phyloP scores from a whole-genome alignment of 345 rosid genomes.

The Euphorbia lathyris region DNA sequence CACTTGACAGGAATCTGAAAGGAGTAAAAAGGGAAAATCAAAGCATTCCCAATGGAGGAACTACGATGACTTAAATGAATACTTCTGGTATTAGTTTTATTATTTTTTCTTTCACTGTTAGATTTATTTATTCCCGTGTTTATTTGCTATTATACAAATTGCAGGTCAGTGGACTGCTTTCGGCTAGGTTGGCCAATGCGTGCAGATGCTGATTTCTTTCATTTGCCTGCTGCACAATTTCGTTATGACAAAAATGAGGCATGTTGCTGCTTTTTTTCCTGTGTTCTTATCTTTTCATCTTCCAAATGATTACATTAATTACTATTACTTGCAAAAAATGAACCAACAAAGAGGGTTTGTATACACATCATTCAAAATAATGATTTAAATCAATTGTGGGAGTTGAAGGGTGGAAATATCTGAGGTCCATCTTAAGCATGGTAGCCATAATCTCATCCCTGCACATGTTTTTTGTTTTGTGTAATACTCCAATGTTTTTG shows the following conservation, averaged over 20 bases:
- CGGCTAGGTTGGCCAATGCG: conserved; percentile 99
- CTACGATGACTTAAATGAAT: conserved; percentile 96
- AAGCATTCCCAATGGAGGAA: conserved; percentile 99
- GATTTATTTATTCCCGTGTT: neutral
- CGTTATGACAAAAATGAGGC: conserved; percentile 57
- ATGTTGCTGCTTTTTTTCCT: neutral
- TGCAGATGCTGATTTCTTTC: conserved; percentile 90
- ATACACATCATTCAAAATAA: neutral
- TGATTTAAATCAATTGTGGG: neutral
- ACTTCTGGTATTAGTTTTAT: conserved; percentile 64
- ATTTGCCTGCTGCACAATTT: conserved; percentile 31
- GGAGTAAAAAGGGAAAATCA: conserved; percentile 79
- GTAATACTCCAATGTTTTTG: no score
- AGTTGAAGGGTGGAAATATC: neutral
- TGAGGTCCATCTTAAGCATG: neutral
- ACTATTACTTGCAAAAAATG: neutral
- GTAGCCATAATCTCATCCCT: neutral
- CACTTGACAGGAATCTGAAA: conserved; percentile 74
- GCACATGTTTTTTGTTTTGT: neutral
- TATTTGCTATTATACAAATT: conserved; percentile 21
- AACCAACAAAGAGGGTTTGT: neutral
- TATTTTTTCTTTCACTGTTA: neutral
- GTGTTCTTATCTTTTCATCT: neutral
- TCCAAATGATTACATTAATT: neutral
- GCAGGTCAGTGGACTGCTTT: conserved; percentile 95